Base-by-base conservation (phyloP, 345 rosid genomes). In the Corchorus olitorius region DNA sequence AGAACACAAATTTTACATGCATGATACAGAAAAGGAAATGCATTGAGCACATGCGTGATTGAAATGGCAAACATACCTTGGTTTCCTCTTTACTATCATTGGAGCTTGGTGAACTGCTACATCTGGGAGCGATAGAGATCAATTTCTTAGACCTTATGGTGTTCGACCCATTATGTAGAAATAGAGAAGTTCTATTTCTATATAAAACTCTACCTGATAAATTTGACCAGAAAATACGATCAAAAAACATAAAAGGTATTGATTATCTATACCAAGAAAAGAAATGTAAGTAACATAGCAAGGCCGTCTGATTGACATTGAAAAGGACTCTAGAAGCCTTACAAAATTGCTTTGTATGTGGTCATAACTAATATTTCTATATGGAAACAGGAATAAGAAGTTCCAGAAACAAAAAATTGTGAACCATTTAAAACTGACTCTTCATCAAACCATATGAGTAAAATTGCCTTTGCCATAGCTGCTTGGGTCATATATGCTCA, bases 21-120 rank as follows among this genome's bases (percentile, higher is more conserved):
- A 73, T 73, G 65, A 73, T 17, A 70, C 11, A 35, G 58, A 35
- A 53, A 65, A 35, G 17, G 59, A 9, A 17, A 70, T 35, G 10
- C 22, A 17, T 11, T 35, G 2, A 70, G 74, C 61, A 34, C 60
- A 34, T 49, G 33, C 8, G 34, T 49, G 19, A 69, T 9, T 16
- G 39, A 70, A 67, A 69, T 20, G 7, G 34, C 61, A 56, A 66
- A 62, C 86, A 58, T 86, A 75, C 93, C 95, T 91, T 85, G 53
- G 70, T 74, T 86, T 88, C 56, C 73, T 81, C 82, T 50, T 73
- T 79, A 55, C 56, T 76, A 59, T 79, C 76, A 60, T 61, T 69
- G 75, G 89, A 83, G 80, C 84, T 76, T 14, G 92, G 79, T 62
- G 92, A 80, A 72, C 72, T 14, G 70, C 84, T 64, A 79, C 87